Base-by-base conservation (phyloP, 176 grass and related monocot species). In the Microstegium vimineum region DNA sequence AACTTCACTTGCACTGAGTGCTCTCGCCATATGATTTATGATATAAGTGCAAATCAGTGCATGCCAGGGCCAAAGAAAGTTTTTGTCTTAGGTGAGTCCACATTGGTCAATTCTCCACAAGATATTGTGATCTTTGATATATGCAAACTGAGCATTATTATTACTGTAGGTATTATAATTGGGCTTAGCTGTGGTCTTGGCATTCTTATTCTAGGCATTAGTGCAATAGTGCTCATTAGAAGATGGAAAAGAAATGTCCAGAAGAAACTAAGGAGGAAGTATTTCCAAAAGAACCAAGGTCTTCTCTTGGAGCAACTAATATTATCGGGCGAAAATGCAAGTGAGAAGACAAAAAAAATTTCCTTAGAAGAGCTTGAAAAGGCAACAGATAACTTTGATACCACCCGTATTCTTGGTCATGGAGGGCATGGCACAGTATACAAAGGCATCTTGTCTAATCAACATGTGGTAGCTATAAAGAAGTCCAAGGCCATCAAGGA, bases 401-500 rank as follows among this genome's bases (percentile, higher is more conserved):
- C 68, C 37, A 27, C 68, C 15, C 37, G 38, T 27, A 15, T 71
- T 71, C 37, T 71, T 16, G 68, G 68, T 1, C n/a, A 15, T 26
- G 68, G 68, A 71, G 68, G 68, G n/a, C 67, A 70, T 70, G 37
- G 67, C 22, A 70, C 67, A 5, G 67, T 70, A 42, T 70, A 70
- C 11, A 70, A 71, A 15, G 68, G 68, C 38, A 71, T 71, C 0
- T 8, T 71, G 6, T 42, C 68, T 43, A 5, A 71, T 2, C 68
- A 71, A 27, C 38, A 13, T 8, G 68, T 71, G 68, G 68, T 71
- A 17, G 38, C 68, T 42, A 71, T 71, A 5, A 71, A 71, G n/a
- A 71, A 42, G 5, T 26, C 68, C 36, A 71, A 26, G 68, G 5
- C 1, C 0, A 71, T 71, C 37, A 71, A 14, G 38, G 68, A 71